These are phyloP conservation scores for Pleurotus djamor DNA, from an alignment of 768 basidiomycete species.

Conservation along the genomic window DNA sequence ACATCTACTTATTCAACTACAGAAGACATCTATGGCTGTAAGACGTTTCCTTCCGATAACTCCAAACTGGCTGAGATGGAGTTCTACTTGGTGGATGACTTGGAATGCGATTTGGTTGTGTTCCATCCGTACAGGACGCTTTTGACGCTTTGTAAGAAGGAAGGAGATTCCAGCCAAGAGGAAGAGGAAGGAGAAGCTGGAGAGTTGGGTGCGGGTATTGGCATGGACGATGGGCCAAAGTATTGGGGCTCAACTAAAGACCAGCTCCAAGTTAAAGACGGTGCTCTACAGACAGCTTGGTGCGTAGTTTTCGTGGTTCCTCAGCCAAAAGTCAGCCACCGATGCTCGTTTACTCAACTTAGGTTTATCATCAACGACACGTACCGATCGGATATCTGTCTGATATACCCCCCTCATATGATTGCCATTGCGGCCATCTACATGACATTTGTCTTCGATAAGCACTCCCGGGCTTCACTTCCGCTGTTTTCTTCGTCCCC, in stretches of 20 bases:
- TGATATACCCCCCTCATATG: conserved; percentile 94
- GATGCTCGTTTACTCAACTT: no score
- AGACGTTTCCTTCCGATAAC: conserved; percentile 85
- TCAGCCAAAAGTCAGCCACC: no score
- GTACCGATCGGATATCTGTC: conserved; percentile 88
- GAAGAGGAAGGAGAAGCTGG: conserved; percentile 54
- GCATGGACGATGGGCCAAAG: conserved; percentile 50
- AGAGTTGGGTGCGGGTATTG: conserved; percentile 47
- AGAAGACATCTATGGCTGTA: conserved; percentile 71
- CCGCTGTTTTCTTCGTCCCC: conserved; percentile 33
- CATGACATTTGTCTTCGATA: conserved; percentile 77
- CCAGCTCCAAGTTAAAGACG: conserved; percentile 71
- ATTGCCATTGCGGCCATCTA: conserved; percentile 93
- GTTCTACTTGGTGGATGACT: conserved; percentile 95
- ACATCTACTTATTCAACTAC: neutral
- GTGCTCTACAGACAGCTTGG: conserved; percentile 91
- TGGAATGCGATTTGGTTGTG: conserved; percentile 91
- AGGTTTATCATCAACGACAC: conserved; percentile 98
- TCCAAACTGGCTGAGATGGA: conserved; percentile 98
- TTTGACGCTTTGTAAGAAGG: conserved; percentile 69
- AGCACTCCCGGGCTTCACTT: conserved; percentile 44
- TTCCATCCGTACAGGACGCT: conserved; percentile 97
- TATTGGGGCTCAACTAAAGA: conserved; percentile 85
- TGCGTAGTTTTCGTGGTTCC: conserved; percentile 27
- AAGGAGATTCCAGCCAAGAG: conserved; percentile 35